A percentile compares a stretch with the other conserved stretches of the same genome.
These are phyloP conservation scores for Penicillium sp. DNA, from an alignment of 2,329 filamentous ascomycete genomes.

Conservation along the genomic window DNA sequence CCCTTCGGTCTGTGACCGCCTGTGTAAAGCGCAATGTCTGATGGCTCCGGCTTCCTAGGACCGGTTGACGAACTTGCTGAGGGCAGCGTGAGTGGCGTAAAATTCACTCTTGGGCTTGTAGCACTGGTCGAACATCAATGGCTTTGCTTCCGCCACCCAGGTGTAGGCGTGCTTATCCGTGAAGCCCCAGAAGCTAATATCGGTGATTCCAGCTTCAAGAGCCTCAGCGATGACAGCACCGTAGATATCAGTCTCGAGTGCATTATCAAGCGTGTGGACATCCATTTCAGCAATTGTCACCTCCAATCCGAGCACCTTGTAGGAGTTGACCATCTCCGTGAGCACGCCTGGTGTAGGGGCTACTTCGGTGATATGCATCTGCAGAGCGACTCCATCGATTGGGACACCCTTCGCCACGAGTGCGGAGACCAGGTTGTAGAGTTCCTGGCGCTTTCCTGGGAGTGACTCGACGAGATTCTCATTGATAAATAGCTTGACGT, in stretches of 20 bases:
- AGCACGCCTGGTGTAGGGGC: neutral
- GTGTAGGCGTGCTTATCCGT: conserved; percentile 18
- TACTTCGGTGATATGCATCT: neutral
- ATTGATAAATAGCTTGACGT: conserved; percentile 12
- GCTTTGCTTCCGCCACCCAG: conserved; percentile 11
- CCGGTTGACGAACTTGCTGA: neutral
- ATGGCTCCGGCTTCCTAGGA: neutral
- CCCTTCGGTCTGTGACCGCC: too few species aligned
- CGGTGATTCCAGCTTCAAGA: conserved; percentile 6
- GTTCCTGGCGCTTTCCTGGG: neutral
- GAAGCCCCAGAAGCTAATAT: conserved; percentile 14
- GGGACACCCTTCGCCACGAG: neutral
- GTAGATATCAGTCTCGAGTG: neutral
- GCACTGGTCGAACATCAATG: conserved; percentile 16
- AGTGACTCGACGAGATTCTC: conserved; percentile 1
- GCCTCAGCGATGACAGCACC: conserved; percentile 4
- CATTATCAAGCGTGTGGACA: neutral
- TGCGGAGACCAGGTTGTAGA: neutral
- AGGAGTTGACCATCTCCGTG: neutral
- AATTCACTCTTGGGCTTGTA: conserved; percentile 10
- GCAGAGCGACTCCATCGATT: neutral
- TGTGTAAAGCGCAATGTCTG: neutral
- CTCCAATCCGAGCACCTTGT: neutral
- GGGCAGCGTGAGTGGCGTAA: conserved; percentile 6
- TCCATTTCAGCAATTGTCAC: neutral